phyloP scores from a whole-genome alignment of 495 filamentous ascomycete genomes.

The Durotheca rogersii region DNA sequence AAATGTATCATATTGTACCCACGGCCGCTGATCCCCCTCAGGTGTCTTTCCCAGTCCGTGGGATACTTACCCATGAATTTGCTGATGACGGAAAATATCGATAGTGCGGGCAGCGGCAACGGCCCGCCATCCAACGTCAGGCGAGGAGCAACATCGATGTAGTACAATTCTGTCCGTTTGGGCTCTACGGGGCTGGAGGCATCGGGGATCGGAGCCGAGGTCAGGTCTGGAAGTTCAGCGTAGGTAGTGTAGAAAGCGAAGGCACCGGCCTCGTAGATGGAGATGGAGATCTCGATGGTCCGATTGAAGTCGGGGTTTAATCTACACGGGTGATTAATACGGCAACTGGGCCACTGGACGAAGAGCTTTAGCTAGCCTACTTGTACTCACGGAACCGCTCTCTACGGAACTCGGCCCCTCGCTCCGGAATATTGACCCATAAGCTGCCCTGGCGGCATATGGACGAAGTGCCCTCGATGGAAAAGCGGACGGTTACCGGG shows the following conservation, averaged over 20 bases:
- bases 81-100: slow-evolving; percentile 90
- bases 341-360: background rate
- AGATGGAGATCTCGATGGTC: slow-evolving; percentile 82
- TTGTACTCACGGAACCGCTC: slow-evolving; percentile 80
- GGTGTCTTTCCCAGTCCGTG: slow-evolving; percentile 81
- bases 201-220: slow-evolving; percentile 52
- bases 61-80: slow-evolving; percentile 97
- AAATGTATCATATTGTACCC: slow-evolving; percentile 99
- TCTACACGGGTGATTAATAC: slow-evolving; percentile 51
- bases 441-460: slow-evolving; percentile 91
- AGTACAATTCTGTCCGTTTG: slow-evolving; percentile 72
- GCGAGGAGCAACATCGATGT: slow-evolving; percentile 89
- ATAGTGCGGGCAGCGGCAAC: slow-evolving; percentile 81
- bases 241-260: slow-evolving; percentile 97
- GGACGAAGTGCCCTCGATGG: slow-evolving; percentile 93
- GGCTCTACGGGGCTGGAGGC: slow-evolving; percentile 45
- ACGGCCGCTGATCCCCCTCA: slow-evolving; percentile 79
- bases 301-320: slow-evolving; percentile 90
- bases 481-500: slow-evolving; percentile 80
- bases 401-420: slow-evolving; percentile 70
- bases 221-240: slow-evolving; percentile 78
- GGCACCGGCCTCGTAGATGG: slow-evolving; percentile 79
- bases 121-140: slow-evolving; percentile 67
- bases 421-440: slow-evolving; percentile 90
- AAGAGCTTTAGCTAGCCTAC: slow-evolving; percentile 51